phyloP scores from a whole-genome alignment of 108 stramenopile species.

The Schizochytrium sp. region DNA sequence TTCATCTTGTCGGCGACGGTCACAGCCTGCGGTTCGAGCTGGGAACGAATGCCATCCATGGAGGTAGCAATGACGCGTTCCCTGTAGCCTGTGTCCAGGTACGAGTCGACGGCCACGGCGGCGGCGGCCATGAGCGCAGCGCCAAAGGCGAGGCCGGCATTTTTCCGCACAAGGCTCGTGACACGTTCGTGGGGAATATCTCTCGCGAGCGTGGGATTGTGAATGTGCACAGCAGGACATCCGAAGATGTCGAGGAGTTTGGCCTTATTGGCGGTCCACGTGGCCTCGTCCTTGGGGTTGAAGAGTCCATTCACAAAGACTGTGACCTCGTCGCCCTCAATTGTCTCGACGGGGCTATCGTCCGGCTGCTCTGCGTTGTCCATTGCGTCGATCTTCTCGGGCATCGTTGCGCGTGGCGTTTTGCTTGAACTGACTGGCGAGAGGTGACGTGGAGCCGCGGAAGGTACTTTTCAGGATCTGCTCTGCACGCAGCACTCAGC shows the following conservation, averaged over 20 bases:
- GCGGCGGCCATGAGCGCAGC: neutral
- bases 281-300: neutral
- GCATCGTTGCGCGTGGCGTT: too few species aligned
- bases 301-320: slow-evolving; percentile 7
- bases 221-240: neutral
- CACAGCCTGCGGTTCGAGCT: neutral
- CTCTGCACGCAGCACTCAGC: too few species aligned
- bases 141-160: neutral
- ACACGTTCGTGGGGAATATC: neutral
- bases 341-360: neutral
- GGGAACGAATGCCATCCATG: neutral
- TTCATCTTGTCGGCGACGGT: neutral
- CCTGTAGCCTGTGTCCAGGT: neutral
- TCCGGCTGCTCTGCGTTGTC: neutral
- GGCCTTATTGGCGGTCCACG: neutral
- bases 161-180: neutral
- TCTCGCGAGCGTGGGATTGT: neutral
- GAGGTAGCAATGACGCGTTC: neutral
- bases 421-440: too few species aligned
- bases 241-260: neutral
- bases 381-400: too few species aligned
- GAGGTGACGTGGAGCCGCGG: too few species aligned
- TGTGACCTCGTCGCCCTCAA: neutral
- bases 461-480: too few species aligned
- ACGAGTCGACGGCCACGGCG: neutral